phyloP scores from a whole-genome alignment of 495 filamentous ascomycete species.

The Hapsidospora chrysogenum region DNA sequence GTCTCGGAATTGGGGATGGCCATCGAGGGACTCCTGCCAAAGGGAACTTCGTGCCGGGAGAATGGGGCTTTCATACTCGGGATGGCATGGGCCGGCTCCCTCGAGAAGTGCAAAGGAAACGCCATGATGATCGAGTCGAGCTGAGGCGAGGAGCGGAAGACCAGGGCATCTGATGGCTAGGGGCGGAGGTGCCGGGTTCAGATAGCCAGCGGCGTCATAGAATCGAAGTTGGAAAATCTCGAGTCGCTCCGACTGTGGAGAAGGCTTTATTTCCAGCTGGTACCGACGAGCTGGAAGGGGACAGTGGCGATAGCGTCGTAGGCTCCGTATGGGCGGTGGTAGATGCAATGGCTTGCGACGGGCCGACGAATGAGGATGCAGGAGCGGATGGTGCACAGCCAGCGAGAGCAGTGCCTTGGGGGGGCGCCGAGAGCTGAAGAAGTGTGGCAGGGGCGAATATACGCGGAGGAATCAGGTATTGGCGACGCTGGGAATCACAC shows the following conservation, averaged over 20 bases:
- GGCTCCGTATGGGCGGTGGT: neutral
- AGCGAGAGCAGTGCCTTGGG: no score
- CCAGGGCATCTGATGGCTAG: neutral
- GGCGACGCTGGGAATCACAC: no score
- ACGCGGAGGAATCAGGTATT: no score
- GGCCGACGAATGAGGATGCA: neutral
- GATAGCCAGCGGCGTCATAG: neutral
- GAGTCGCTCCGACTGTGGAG: neutral
- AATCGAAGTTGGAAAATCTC: neutral
- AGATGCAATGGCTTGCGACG: neutral
- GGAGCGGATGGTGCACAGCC: neutral
- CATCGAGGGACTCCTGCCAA: constrained; percentile 9
- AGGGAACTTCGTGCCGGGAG: neutral
- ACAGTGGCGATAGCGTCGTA: neutral
- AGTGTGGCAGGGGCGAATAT: no score
- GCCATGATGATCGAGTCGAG: neutral
- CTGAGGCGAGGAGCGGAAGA: neutral
- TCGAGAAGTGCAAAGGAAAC: neutral
- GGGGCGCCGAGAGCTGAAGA: no score
- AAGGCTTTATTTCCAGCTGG: neutral
- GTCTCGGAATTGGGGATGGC: constrained; percentile 12
- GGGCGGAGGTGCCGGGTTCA: neutral
- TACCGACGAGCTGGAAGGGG: neutral
- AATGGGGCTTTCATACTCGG: neutral
- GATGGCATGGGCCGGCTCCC: neutral